Base-by-base conservation (phyloP, 1,284 basidiomycete species). In the Meripilus lineatus region DNA sequence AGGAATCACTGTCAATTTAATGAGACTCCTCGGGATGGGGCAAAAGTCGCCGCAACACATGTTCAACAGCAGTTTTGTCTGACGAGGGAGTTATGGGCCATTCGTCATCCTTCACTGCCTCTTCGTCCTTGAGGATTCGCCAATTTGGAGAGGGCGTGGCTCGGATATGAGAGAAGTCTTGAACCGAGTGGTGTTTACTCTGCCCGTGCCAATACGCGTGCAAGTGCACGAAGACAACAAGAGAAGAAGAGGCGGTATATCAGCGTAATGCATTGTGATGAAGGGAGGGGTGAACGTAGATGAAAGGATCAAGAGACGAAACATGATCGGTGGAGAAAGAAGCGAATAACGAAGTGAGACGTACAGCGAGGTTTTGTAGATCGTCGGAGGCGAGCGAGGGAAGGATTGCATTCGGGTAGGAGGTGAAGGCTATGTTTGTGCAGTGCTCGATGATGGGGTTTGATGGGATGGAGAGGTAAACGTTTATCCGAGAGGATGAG, bases 91-190 rank as follows among this genome's bases (percentile, higher is more conserved):
- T 30, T n/a, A 30, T 30, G 10, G 45, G 48, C 61, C 59, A 61
- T 5, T 41, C 38, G 6, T 42, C 47, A 6, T 49, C 52, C 7
- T 32, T 13, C 8, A 54, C 40, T n/a, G 21, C 14, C 15, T 36
- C 28, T 3, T 52, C 51, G 10, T 35, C 38, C 2, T 50, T 43
- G 2, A 63, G 42, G 1, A 53, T 34, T 1, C 62, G 65, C 85
- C 86, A 92, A 59, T 92, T 78, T 6, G 89, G 88, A 2, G 89
- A 91, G 0, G 77, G 78, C 1, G 80, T 78, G 3, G 71, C 55
- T 28, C 80, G 71, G 46, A 91, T 84, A 61, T 91, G 89, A 18
- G 87, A 87, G 58, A 92, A 92, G 54, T 92, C 89, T 57, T 85
- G 84, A 5, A 89, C 77, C 2, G 67, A 48, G 4, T 69, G 53